These are phyloP conservation scores for Pythium dissimile DNA, from an alignment of 352 stramenopile species.

Conservation along the genomic window DNA sequence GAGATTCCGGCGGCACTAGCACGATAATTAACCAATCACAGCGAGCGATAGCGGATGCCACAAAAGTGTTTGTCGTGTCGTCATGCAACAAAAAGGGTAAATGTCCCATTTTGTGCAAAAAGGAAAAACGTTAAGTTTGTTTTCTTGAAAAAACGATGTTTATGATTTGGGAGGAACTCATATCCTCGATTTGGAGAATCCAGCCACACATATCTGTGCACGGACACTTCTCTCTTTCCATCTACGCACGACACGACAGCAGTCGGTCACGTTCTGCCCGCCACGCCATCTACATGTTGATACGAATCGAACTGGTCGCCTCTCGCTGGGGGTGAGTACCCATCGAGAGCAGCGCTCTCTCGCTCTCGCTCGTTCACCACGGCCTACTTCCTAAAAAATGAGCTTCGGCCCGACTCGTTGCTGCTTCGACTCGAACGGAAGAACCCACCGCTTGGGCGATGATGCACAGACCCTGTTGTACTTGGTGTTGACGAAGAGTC, in stretches of 20 bases:
- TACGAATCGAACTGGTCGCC: no score
- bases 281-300: not conserved
- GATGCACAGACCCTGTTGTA: conserved; percentile 4
- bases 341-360: no score
- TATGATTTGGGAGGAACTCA: not conserved
- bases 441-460: conserved; percentile 23
- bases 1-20: not conserved
- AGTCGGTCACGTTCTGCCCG: not conserved
- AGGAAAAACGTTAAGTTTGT: no score
- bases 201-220: no score
- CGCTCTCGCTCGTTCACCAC: no score
- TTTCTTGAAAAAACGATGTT: not conserved
- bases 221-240: no score
- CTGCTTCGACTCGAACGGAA: conserved; percentile 24
- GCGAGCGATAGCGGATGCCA: no score
- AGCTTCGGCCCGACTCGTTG: conserved; percentile 39
- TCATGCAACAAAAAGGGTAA: no score
- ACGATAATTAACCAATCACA: conserved; percentile 1
- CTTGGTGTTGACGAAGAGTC: not conserved
- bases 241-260: not conserved
- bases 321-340: no score
- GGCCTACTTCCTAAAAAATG: conserved; percentile 71
- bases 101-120: no score
- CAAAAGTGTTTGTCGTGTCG: no score
- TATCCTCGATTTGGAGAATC: not conserved